Base-by-base conservation (phyloP, 495 filamentous ascomycete species). In the Xylaria grammica region DNA sequence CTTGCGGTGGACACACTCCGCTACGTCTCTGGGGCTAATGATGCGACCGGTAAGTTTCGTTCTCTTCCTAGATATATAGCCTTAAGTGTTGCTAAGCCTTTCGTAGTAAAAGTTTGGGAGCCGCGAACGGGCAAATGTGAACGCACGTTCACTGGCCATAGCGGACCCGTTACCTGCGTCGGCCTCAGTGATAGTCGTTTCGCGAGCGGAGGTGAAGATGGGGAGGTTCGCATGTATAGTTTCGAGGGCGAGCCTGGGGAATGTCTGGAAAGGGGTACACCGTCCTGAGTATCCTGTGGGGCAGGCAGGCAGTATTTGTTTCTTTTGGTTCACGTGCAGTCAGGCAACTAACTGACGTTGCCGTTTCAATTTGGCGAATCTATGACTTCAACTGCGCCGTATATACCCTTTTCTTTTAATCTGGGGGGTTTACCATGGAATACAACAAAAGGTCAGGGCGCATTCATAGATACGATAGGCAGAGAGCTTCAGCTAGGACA, bases 161-260 rank as follows among this genome's bases (percentile, higher is more conserved):
- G 87, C 8, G 93, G 90, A 0, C 92, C 96, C 0, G 92, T 97
- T n/a, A 95, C 91, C 34, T 96, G 93, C 75, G 87, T 97, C 50
- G 93, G 92, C 2, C 81, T 99, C 8, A 94, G 91, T 65, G 95
- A 98, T 73, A 88, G 86, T 67, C 85, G 90, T 42, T 89, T 98
- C 81, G 89, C 89, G 46, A 97, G 90, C 65, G 95, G 94, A 13
- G 89, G 95, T 63, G 96, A 98, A 73, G 95, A 99, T 74, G 90
- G 91, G 54, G 92, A 94, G 62, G 91, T 97, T 19, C 82, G 94
- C 70, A 81, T 98, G 76, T 93, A 95, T 73, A 90, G 88, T 69
- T 96, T 96, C 76, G 90, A 86, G 68, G 85, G 78, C 59, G 80
- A 79, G 49, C 69, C 69, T 38, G 70, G 65, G 71, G 75, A 65